Evolutionary conservation across 2,329 filamentous ascomycete genomes (phyloP), one percentile per base, ranked within the genome.

Genomic region (Colletotrichum salicis): DNA sequence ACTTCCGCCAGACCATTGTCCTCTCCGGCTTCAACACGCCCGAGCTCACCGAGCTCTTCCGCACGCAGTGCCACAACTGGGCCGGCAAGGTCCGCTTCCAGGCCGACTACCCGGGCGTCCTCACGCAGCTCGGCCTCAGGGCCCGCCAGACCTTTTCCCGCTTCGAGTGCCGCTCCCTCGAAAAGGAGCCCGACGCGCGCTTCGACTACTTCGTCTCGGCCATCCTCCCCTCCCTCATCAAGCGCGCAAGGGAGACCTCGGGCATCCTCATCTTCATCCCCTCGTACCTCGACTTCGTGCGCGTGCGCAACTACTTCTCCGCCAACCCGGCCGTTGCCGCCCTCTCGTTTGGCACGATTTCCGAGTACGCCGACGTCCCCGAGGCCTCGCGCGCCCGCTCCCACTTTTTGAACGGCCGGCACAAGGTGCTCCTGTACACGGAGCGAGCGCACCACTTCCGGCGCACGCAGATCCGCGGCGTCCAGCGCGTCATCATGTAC

Each of bases 371-470:
- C 0, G 90, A 93, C 57, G 85, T 92, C 8, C 88, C 91, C 8
- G 94, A 97, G 74, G 92, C 95, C 35, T 92, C 94, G 54, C 91
- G 96, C 51, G 94, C 96, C 10, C 88, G 96, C 29, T 95, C 93
- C 13, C 94, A 98, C 79, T 98, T 99, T 82, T 84, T 94, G 74
- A 93, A 86, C 51, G 96, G 95, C 5, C 88, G 95, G 19, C 93
- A 98, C 79, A 90, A 90, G 24, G 88, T 98, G 22, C 83, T 99
- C 51, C 85, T 99, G 19, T 99, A 98, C 83, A 97, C 95, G 2
- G 96, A 97, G 80, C 91, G 96, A 71, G 94, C 95, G n/a, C 96
- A 99, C 82, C 96, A 99, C 82, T 98, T 98, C 86, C 91, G 94
- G 61, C 89, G 96, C n/a, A 95, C 96, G 79, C 89, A 90, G 75